A percentile compares a stretch with the other conserved stretches of the same genome.
These are phyloP conservation scores for Amaranthus cruentus DNA, from an alignment of 148 eudicot species.

Conservation along the genomic window DNA sequence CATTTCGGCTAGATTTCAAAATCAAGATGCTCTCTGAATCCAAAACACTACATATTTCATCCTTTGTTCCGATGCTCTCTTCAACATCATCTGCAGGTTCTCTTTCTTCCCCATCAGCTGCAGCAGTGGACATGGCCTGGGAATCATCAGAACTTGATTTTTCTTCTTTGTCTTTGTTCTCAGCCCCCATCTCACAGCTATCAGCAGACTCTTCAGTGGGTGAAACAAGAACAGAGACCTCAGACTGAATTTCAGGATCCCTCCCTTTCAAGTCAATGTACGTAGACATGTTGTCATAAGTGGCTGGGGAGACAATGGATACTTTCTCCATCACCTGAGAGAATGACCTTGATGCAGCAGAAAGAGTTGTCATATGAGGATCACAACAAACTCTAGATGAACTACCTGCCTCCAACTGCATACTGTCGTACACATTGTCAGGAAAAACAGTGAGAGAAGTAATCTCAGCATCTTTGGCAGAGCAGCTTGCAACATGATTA, in stretches of 20 bases:
- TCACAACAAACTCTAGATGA: constrained; percentile 35
- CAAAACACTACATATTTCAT: constrained; percentile 54
- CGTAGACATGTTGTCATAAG: constrained; percentile 34
- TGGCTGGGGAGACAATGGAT: constrained; percentile 37
- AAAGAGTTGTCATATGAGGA: constrained; percentile 34
- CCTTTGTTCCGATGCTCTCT: constrained; percentile 41
- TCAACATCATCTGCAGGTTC: constrained; percentile 34
- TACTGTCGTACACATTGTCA: constrained; percentile 17
- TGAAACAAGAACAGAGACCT: constrained; percentile 24
- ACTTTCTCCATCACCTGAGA: constrained; percentile 45
- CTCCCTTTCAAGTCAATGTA: constrained; percentile 32
- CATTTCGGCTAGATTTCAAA: constrained; percentile 74
- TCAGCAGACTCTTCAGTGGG: constrained; percentile 31
- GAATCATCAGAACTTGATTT: constrained; percentile 25
- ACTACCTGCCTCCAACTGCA: constrained; percentile 23
- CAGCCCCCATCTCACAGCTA: constrained; percentile 28
- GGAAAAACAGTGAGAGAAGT: constrained; percentile 20
- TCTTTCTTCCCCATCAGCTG: constrained; percentile 23
- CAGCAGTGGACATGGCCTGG: constrained; percentile 11
- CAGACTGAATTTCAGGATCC: constrained; percentile 23
- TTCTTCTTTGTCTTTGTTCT: constrained; percentile 32
- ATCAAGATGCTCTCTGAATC: constrained; percentile 94
- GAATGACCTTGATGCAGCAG: constrained; percentile 43
- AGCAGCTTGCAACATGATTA: neutral
- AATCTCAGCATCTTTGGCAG: constrained; percentile 10